Conservation (phyloP, 2,329 filamentous ascomycete species). For the Botrytis byssoidea region DNA sequence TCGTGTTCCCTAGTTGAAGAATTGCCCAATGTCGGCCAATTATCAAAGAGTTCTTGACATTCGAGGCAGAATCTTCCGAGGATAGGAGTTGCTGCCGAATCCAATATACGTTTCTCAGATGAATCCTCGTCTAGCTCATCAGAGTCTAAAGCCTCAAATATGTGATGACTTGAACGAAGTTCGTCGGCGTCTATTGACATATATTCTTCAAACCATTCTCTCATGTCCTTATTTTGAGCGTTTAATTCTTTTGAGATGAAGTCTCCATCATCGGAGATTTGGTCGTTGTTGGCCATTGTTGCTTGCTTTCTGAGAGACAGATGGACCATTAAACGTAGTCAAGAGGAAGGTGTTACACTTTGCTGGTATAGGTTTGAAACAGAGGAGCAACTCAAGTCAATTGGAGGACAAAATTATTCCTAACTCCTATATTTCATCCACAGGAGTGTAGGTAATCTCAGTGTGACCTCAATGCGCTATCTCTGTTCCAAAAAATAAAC, state of each 20-base stretch:
- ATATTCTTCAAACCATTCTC: not conserved
- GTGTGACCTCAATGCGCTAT: not conserved
- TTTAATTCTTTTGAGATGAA: fast-evolving
- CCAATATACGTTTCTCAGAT: not conserved
- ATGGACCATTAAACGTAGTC: no score
- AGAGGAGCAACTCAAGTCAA: no score
- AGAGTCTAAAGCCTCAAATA: not conserved
- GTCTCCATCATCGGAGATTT: not conserved
- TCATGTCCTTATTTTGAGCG: not conserved
- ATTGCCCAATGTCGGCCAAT: not conserved
- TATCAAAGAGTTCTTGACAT: not conserved
- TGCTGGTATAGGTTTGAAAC: no score
- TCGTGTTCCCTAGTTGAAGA: not conserved
- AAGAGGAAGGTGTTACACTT: no score
- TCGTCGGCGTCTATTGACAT: not conserved
- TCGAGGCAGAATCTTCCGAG: not conserved
- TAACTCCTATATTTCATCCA: not conserved
- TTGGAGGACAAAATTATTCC: not conserved
- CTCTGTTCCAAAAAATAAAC: not conserved
- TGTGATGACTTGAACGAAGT: fast-evolving
- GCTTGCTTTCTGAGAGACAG: no score
- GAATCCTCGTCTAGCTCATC: not conserved
- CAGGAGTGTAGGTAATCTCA: not conserved
- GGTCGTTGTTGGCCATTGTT: no score
- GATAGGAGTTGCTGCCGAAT: not conserved